Conservation (phyloP, 2,329 filamentous ascomycete species). For the Dothistroma pini region DNA sequence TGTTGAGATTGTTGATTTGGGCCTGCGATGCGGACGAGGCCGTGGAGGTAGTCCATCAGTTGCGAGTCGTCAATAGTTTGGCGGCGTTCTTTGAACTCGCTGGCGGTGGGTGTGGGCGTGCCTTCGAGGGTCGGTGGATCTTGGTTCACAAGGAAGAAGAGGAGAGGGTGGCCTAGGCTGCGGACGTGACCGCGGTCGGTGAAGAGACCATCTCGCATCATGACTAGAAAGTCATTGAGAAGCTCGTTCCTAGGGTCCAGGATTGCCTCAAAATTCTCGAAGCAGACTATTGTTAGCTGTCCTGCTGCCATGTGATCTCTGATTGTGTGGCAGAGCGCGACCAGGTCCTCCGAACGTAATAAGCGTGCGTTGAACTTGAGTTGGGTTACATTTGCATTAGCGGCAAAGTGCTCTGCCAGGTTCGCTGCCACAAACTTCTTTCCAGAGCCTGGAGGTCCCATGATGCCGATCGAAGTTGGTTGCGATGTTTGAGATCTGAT, state of each 20-base stretch:
- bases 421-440: conserved; percentile 35
- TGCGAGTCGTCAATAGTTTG: conserved; percentile 26
- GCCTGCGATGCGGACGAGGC: conserved; percentile 31
- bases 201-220: conserved; percentile 33
- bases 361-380: conserved; percentile 31
- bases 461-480: conserved; percentile 33
- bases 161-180: conserved; percentile 28
- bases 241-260: conserved; percentile 26
- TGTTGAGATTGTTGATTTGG: conserved; percentile 29
- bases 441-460: conserved; percentile 31
- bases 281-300: conserved; percentile 28
- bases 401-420: conserved; percentile 27
- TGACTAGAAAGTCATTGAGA: conserved; percentile 29
- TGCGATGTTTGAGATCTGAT: conserved; percentile 20
- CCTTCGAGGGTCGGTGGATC: conserved; percentile 24
- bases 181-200: conserved; percentile 29
- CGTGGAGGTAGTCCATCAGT: conserved; percentile 33
- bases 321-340: conserved; percentile 31
- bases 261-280: conserved; percentile 34
- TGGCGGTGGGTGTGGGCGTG: conserved; percentile 27
- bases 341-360: conserved; percentile 28
- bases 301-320: conserved; percentile 30
- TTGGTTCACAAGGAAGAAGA: conserved; percentile 35
- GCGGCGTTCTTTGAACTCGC: conserved; percentile 21
- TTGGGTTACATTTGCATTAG: conserved; percentile 23